Percentiles rank a stretch among this genome's conserved stretches.
These are phyloP conservation scores for Neurospora sp. DNA, from an alignment of 495 filamentous ascomycete genomes.

Conservation along the genomic window DNA sequence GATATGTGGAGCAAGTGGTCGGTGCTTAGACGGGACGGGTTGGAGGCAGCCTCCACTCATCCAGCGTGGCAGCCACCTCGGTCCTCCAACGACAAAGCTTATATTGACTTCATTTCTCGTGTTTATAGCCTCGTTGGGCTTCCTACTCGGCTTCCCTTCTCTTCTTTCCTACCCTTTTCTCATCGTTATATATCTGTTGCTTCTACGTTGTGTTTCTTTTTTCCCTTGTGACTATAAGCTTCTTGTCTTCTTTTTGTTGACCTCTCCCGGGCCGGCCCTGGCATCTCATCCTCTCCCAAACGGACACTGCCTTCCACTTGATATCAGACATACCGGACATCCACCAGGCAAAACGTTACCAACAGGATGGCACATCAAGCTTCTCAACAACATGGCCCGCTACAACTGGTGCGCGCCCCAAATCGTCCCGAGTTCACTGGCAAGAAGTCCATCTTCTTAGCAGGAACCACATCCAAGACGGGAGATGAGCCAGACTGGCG, in stretches of 20 bases:
- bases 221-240: background rate
- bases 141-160: background rate
- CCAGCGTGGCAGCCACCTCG: background rate
- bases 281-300: background rate
- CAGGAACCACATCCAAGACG: constrained; percentile 26
- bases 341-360: background rate
- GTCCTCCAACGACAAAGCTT: background rate
- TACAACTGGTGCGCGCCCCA: constrained; percentile 20
- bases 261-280: background rate
- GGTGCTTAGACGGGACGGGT: background rate
- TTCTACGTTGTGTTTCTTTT: background rate
- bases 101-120: background rate
- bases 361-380: background rate
- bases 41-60: background rate
- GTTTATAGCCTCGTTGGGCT: background rate
- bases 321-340: background rate
- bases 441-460: constrained; percentile 30
- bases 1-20: background rate
- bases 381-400: background rate
- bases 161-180: background rate
- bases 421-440: constrained; percentile 15
- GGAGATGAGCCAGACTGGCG: constrained; percentile 31
- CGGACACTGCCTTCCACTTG: background rate
- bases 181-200: background rate
- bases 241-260: background rate